phyloP scores from a whole-genome alignment of 805 yeast genomes.

The Metschnikowia bowlesiae region DNA sequence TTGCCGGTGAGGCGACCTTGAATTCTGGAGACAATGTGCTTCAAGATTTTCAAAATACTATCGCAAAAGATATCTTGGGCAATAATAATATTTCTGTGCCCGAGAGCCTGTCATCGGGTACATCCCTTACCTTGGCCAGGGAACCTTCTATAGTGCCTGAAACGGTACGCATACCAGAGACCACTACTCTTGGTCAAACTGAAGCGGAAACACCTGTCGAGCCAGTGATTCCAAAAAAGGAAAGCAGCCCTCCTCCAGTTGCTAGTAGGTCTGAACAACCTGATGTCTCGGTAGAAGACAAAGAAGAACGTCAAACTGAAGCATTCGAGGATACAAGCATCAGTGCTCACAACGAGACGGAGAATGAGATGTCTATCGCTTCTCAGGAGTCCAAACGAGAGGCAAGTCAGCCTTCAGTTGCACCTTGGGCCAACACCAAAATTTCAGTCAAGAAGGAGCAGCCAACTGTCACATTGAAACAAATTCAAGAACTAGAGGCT shows the following conservation, averaged over 20 bases:
- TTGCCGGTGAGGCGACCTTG: slow-evolving; percentile 6
- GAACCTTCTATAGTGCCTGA: background rate
- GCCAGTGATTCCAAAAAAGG: background rate
- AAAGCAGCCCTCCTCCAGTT: background rate
- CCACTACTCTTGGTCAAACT: background rate
- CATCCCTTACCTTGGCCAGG: background rate
- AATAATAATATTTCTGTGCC: background rate
- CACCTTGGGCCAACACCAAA: slow-evolving; percentile 51
- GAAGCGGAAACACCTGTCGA: background rate
- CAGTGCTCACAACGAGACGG: background rate
- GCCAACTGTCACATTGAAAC: slow-evolving; percentile 45
- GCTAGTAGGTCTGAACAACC: background rate
- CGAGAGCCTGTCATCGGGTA: background rate
- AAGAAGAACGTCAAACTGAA: background rate
- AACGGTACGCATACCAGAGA: background rate
- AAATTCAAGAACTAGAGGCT: slow-evolving; percentile 49
- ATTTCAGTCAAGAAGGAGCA: slow-evolving; percentile 10
- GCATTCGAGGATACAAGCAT: background rate
- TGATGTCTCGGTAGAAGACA: background rate
- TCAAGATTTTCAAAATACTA: slow-evolving; percentile 35
- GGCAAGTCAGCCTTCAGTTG: slow-evolving; percentile 22
- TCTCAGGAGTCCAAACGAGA: background rate
- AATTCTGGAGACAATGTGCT: slow-evolving; percentile 28
- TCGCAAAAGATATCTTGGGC: slow-evolving; percentile 37
- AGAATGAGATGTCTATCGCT: background rate